Percentiles rank a stretch among this genome's conserved stretches.
Conservation (phyloP, 345 rosid species). For the Salix brachista region DNA sequence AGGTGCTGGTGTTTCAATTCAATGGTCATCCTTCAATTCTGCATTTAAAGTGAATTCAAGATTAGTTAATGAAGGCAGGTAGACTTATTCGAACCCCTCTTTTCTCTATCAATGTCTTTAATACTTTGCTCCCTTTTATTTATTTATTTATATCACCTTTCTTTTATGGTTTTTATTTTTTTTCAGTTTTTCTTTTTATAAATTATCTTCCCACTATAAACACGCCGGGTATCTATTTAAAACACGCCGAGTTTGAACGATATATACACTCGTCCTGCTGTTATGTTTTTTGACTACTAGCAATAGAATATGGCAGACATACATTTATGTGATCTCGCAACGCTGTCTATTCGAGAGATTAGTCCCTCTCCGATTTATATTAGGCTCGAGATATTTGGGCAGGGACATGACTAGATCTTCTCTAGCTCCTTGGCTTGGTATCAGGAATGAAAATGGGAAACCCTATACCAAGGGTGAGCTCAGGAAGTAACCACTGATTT, state of each 20-base stretch:
- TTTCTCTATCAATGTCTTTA: slow-evolving; percentile 28
- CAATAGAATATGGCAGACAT: slow-evolving; percentile 4
- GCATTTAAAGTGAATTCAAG: slow-evolving; percentile 54
- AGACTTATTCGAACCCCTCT: slow-evolving; percentile 15
- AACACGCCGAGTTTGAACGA: not conserved
- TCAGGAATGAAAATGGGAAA: no score
- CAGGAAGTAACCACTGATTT: no score
- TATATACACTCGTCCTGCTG: not conserved
- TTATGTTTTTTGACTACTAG: slow-evolving; percentile 11
- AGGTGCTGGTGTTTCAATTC: slow-evolving; percentile 35
- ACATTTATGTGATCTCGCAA: no score
- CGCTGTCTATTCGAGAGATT: no score
- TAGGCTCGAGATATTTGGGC: slow-evolving; percentile 35
- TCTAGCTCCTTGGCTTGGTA: not conserved
- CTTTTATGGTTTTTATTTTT: not conserved
- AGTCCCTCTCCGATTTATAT: no score
- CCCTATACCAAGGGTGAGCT: no score
- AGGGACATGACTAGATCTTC: slow-evolving; percentile 8
- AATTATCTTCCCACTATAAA: not conserved
- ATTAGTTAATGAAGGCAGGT: slow-evolving; percentile 53
- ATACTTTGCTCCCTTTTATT: slow-evolving; percentile 15
- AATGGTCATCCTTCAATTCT: slow-evolving; percentile 42
- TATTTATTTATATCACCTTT: not conserved
- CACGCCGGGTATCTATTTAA: not conserved
- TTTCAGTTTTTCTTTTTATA: not conserved